Conservation (phyloP, 2,329 filamentous ascomycete genomes). For the Xylogone sp. region DNA sequence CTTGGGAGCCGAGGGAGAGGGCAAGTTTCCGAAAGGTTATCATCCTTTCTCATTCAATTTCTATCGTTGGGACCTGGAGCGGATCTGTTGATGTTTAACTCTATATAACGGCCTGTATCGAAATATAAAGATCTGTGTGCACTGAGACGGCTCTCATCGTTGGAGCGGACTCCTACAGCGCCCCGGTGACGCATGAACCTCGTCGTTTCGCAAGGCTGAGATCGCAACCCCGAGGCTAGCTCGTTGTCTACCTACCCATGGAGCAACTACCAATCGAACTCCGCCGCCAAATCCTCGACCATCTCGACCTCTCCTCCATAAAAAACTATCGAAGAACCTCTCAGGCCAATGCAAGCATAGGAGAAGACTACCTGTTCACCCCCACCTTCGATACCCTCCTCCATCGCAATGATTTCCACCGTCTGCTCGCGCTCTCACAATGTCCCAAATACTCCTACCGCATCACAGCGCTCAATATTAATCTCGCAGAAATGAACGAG, state of each 20-base stretch:
- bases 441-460: constrained; percentile 18
- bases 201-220: not conserved
- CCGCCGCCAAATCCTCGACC: constrained; percentile 13
- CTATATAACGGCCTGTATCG: too few species aligned
- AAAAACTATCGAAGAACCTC: constrained; percentile 18
- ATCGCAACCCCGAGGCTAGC: not conserved
- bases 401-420: constrained; percentile 16
- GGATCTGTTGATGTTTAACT: too few species aligned
- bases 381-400: constrained; percentile 15
- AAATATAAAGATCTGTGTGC: too few species aligned
- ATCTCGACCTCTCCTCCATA: constrained; percentile 10
- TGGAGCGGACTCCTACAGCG: too few species aligned
- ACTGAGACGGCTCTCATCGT: too few species aligned
- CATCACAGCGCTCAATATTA: constrained; percentile 14
- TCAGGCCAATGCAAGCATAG: constrained; percentile 16
- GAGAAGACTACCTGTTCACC: constrained; percentile 21
- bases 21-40: too few species aligned
- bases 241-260: too few species aligned
- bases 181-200: too few species aligned
- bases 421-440: constrained; percentile 17
- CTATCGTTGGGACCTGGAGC: too few species aligned
- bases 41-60: too few species aligned
- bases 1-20: too few species aligned
- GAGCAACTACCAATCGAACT: constrained; percentile 20
- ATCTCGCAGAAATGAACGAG: constrained; percentile 25